Percentiles rank a stretch among this genome's conserved stretches.
These are phyloP conservation scores for Tuber aestivum DNA, from an alignment of 495 filamentous ascomycete genomes.

Conservation along the genomic window DNA sequence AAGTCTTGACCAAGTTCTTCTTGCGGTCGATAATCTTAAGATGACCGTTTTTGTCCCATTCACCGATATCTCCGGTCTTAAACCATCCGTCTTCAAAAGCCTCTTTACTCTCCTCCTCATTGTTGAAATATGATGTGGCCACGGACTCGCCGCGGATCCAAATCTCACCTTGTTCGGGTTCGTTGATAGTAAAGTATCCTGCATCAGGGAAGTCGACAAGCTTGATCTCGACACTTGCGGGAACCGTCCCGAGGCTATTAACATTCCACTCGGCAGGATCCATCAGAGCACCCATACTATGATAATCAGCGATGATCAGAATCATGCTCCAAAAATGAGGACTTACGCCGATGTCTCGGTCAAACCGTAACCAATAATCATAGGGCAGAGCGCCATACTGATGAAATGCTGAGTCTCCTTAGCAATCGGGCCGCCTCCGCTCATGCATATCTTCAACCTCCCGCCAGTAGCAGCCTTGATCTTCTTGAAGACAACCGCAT, in stretches of 20 bases:
- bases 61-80: constrained; percentile 90
- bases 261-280: constrained; percentile 87
- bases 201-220: constrained; percentile 93
- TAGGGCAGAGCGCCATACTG: constrained; percentile 78
- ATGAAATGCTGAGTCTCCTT: constrained; percentile 84
- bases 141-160: constrained; percentile 81
- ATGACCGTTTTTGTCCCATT: constrained; percentile 76
- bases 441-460: constrained; percentile 71
- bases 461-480: constrained; percentile 86
- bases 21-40: constrained; percentile 89
- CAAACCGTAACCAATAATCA: constrained; percentile 88
- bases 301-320: not conserved
- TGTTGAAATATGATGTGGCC: constrained; percentile 69
- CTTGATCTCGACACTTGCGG: constrained; percentile 79
- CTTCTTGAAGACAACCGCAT: constrained; percentile 77
- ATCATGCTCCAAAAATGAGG: not conserved
- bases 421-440: constrained; percentile 77
- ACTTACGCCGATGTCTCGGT: constrained; percentile 71
- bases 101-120: constrained; percentile 75
- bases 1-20: constrained; percentile 97
- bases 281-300: constrained; percentile 76
- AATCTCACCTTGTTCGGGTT: constrained; percentile 83
- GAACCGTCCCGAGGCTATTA: constrained; percentile 69
- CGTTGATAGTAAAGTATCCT: constrained; percentile 79
- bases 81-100: constrained; percentile 83